Base-by-base conservation (phyloP, 495 filamentous ascomycete species). In the Penicillium canariense region DNA sequence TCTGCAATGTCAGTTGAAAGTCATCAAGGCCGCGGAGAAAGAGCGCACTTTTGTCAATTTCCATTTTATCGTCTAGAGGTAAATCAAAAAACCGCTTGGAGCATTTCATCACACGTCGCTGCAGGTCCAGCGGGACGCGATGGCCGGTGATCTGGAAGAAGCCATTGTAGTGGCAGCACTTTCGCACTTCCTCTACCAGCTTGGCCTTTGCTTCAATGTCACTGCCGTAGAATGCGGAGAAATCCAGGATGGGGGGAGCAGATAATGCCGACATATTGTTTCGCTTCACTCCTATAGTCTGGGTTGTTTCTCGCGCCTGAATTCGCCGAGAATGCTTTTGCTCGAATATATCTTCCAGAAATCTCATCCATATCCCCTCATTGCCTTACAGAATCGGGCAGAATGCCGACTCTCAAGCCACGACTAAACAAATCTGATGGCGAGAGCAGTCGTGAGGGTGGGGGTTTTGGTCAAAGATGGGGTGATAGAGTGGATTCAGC, bases 71-170 rank as follows among this genome's bases (percentile, higher is more conserved):
- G 25, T 80, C 79, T 17, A 79, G 49, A 1, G 80, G 75, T 0
- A 82, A 66, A 7, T 69, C 68, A 50, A 84, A 85, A 43, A 85
- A 76, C 1, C 68, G 66, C 51, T 76, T 71, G 0, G 77, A 72
- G 48, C 67, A 69, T 23, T 55, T 18, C 68, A 73, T 69, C 1
- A 71, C 68, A 0, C 61, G 61, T 0, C 27, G 47, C 54, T 73
- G 70, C 2, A 73, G 50, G 1, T 67, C 64, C 30, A 64, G 32
- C 9, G 68, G 63, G 5, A 81, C 65, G 40, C 74, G 71, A 50
- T 81, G 78, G 57, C 73, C 72, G 7, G 57, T 73, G 47, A 77
- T 67, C 52, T 79, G 76, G 60, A 81, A 78, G 57, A 80, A 81
- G n/a, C 77, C 77, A 57, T 76, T 73, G 52, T 69, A 68, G 5